Evolutionary conservation across 352 stramenopile genomes (phyloP).

Genomic region (Thraustochytrium sp.): DNA sequence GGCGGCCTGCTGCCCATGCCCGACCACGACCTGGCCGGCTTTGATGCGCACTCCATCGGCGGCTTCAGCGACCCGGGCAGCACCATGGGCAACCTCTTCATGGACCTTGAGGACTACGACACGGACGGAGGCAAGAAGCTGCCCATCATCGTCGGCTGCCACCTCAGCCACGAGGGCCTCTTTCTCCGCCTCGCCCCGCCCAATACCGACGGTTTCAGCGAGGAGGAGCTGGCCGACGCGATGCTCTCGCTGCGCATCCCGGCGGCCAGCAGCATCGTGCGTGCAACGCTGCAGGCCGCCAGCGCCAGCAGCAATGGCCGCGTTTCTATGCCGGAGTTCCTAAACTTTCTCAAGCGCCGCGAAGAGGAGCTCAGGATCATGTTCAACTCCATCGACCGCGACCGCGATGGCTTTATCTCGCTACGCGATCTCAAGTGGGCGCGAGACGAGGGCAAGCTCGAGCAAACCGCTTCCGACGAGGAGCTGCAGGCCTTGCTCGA

Average conservation of each 20-base stretch:
- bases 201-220: slow-evolving; percentile 30
- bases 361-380: slow-evolving; percentile 40
- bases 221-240: slow-evolving; percentile 39
- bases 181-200: not conserved
- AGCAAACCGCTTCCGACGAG: slow-evolving; percentile 37
- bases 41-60: not conserved
- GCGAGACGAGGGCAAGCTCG: slow-evolving; percentile 17
- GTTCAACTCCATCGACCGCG: slow-evolving; percentile 41
- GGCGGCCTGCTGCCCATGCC: too few relatives aligned
- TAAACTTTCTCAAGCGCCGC: slow-evolving; percentile 20
- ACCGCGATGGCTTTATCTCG: slow-evolving; percentile 14
- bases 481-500: slow-evolving; percentile 36
- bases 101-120: slow-evolving; percentile 15
- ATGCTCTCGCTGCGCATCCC: slow-evolving; percentile 42
- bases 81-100: not conserved
- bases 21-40: not conserved
- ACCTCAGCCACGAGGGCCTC: slow-evolving; percentile 37
- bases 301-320: slow-evolving; percentile 40
- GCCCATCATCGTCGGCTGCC: slow-evolving; percentile 41
- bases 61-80: not conserved
- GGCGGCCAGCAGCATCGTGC: slow-evolving; percentile 4
- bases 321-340: slow-evolving; percentile 43
- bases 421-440: slow-evolving; percentile 35
- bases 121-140: not conserved
- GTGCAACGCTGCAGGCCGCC: slow-evolving; percentile 4